Percentiles rank a stretch among this genome's conserved stretches.
These are phyloP conservation scores for Pythium diclinum DNA, from an alignment of 352 stramenopile species.

Conservation along the genomic window DNA sequence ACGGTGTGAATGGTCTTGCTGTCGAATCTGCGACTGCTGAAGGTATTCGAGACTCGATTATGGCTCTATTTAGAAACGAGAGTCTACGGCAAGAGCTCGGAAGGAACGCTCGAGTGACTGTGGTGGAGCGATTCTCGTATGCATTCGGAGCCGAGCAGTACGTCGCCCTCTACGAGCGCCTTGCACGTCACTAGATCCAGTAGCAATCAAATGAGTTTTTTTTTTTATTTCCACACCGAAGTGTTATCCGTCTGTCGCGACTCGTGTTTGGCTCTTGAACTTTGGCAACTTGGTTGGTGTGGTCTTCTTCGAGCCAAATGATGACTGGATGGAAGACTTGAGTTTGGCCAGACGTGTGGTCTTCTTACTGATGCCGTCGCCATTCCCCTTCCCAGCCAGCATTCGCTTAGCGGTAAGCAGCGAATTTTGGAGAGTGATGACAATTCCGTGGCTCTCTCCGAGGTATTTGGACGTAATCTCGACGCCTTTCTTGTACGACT, in stretches of 20 bases:
- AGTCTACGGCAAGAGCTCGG: slow-evolving; percentile 30
- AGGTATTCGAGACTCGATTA: slow-evolving; percentile 30
- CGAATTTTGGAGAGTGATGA: slow-evolving; percentile 90
- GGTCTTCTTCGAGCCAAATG: slow-evolving; percentile 40
- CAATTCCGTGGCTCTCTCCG: slow-evolving; percentile 88
- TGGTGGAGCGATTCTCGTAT: slow-evolving; percentile 35
- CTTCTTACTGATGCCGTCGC: slow-evolving; percentile 50
- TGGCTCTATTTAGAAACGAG: slow-evolving; percentile 29
- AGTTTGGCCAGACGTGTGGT: slow-evolving; percentile 30
- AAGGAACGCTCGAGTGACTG: slow-evolving; percentile 34
- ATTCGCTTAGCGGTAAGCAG: slow-evolving; percentile 70
- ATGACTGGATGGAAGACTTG: slow-evolving; percentile 39
- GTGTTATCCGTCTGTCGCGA: slow-evolving; percentile 28
- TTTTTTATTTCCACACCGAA: neutral
- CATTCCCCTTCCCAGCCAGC: slow-evolving; percentile 48
- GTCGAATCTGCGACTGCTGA: slow-evolving; percentile 32
- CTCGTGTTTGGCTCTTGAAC: slow-evolving; percentile 23
- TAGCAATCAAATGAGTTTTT: too few relatives aligned
- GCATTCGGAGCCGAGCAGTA: slow-evolving; percentile 31
- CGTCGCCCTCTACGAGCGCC: slow-evolving; percentile 37
- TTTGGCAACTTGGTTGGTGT: slow-evolving; percentile 16
- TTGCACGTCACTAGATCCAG: slow-evolving; percentile 9
- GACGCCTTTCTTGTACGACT: slow-evolving; percentile 92
- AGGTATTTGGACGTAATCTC: slow-evolving; percentile 85
- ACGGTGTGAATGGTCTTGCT: slow-evolving; percentile 42